phyloP scores from a whole-genome alignment of 306 rosid species.

The Quercus bicolor region DNA sequence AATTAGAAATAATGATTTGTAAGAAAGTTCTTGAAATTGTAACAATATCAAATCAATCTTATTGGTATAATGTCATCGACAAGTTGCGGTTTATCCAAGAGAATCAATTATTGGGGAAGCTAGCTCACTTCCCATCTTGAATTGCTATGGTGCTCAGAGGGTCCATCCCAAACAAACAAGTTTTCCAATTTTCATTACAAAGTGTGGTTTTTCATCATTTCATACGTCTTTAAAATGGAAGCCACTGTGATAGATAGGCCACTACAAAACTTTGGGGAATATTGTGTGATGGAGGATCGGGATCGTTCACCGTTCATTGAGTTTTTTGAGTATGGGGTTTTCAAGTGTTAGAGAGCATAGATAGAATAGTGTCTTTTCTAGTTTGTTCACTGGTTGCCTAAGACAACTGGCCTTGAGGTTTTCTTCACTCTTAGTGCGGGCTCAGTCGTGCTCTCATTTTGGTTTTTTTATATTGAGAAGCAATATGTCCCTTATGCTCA shows the following conservation, averaged over 20 bases:
- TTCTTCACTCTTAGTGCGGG: background rate
- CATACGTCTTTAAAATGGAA: background rate
- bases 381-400: background rate
- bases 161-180: constrained; percentile 8
- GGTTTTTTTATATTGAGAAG: background rate
- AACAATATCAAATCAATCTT: too few relatives aligned
- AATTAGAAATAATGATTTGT: too few relatives aligned
- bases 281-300: background rate
- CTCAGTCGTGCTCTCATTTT: background rate
- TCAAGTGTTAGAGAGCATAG: background rate
- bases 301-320: background rate
- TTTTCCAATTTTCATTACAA: background rate
- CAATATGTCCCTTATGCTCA: background rate
- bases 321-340: background rate
- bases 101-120: background rate
- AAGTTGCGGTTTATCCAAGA: background rate
- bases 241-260: background rate
- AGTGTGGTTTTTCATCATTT: background rate
- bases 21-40: too few relatives aligned
- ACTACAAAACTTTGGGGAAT: background rate
- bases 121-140: background rate
- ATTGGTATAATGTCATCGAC: background rate
- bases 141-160: constrained; percentile 16
- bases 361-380: background rate
- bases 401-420: background rate